These are phyloP conservation scores for Metschnikowia shivogae DNA, from an alignment of 805 yeast genomes.

Conservation along the genomic window DNA sequence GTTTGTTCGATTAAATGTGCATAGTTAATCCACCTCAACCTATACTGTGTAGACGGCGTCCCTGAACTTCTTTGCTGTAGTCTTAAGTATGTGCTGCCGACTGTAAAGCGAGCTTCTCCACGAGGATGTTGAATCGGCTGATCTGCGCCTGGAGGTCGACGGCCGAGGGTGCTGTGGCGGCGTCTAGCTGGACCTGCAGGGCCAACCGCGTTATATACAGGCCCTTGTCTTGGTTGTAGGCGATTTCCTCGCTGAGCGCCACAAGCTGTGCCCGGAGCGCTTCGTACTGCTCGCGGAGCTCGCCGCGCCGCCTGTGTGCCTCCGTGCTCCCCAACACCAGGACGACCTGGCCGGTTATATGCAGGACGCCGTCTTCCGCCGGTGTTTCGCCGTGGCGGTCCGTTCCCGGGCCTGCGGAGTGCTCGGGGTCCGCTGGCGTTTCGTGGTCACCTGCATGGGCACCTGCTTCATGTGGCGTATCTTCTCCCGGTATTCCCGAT, in stretches of 20 bases:
- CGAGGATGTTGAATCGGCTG: constrained; percentile 25
- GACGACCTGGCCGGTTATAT: too few relatives aligned
- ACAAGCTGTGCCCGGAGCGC: constrained; percentile 8
- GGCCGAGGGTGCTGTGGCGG: not conserved
- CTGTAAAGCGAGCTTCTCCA: constrained; percentile 21
- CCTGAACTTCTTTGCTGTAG: not conserved
- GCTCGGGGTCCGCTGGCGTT: not conserved
- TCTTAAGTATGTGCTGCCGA: not conserved
- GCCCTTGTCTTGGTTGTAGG: constrained; percentile 29
- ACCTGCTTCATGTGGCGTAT: not conserved
- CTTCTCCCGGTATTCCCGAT: too few relatives aligned
- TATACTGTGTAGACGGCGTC: not conserved
- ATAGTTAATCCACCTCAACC: constrained; percentile 1
- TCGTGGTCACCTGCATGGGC: not conserved
- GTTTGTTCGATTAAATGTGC: constrained; percentile 86
- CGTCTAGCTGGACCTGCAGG: constrained; percentile 7
- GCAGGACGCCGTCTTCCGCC: too few relatives aligned
- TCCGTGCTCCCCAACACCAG: too few relatives aligned
- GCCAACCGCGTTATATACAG: constrained; percentile 22
- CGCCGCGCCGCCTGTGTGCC: not conserved
- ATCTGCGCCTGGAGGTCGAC: constrained; percentile 15
- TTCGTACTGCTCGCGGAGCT: constrained; percentile 8
- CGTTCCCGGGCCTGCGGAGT: too few relatives aligned
- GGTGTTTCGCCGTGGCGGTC: too few relatives aligned
- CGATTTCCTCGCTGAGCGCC: constrained; percentile 17